Conservation (phyloP, 306 rosid species). For the Gastrolobium bilobum region DNA sequence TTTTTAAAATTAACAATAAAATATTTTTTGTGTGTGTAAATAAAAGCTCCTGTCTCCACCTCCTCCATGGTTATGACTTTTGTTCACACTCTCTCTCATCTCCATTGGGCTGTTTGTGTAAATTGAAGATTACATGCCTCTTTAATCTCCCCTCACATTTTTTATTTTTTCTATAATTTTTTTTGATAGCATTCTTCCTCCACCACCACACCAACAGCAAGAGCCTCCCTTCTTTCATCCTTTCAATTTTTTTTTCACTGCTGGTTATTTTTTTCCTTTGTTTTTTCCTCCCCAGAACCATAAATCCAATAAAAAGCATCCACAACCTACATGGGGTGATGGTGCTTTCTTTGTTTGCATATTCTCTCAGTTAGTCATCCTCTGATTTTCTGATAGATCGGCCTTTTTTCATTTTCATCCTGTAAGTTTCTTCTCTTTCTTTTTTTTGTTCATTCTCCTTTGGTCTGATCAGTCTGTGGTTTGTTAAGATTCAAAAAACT, state of each 20-base stretch:
- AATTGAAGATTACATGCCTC: constrained; percentile 65
- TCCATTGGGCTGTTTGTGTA: constrained; percentile 66
- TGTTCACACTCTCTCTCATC: constrained; percentile 56
- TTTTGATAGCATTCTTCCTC: constrained; percentile 65
- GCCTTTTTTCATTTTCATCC: constrained; percentile 37
- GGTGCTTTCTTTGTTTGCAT: constrained; percentile 40
- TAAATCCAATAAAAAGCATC: constrained; percentile 10
- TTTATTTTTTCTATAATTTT: constrained; percentile 34
- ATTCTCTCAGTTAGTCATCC: constrained; percentile 47
- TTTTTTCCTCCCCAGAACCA: constrained; percentile 38
- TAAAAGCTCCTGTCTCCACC: constrained; percentile 52
- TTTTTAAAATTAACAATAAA: too few relatives aligned
- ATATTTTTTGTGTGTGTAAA: too few relatives aligned
- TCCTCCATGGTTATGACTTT: constrained; percentile 52
- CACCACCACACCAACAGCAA: constrained; percentile 44
- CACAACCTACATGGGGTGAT: constrained; percentile 29
- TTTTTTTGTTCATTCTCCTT: background rate
- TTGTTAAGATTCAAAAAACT: constrained; percentile 45
- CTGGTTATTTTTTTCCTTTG: constrained; percentile 39
- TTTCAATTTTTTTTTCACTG: constrained; percentile 57
- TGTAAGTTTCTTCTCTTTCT: constrained; percentile 46
- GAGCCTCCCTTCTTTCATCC: constrained; percentile 46
- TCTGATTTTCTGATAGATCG: constrained; percentile 60
- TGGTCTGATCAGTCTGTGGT: constrained; percentile 55
- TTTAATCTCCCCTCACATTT: constrained; percentile 54